Evolutionary conservation across 805 yeast genomes (phyloP), one percentile per base, ranked within the genome.

Genomic region (Zygotorulaspora danielsina): DNA sequence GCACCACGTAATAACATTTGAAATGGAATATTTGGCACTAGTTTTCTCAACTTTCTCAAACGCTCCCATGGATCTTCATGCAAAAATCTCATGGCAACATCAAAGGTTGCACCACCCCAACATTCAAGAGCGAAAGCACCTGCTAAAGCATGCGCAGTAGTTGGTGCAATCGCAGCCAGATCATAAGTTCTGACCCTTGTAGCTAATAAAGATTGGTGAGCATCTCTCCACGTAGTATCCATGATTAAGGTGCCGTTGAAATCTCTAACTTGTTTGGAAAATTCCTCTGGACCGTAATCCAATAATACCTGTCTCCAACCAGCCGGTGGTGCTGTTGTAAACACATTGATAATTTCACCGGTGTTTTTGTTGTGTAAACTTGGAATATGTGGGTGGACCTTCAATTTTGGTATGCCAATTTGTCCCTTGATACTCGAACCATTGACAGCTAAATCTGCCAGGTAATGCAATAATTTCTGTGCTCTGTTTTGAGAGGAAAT

Each of bases 41-140:
- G 75, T 57, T 75, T 75, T 67, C 98, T 79, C 66, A 93, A 72
- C 66, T 78, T 76, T 65, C 95, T 79, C 65, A 93, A 75, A 68
- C 99, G 80, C 44, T 77, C 95, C 99, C 99, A 93, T 51, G 99
- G 99, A 65, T 89, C 97, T 73, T 93, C 99, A 66, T 90, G 87
- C 58, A 93, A 74, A 76, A 93, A 93, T 68, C 99, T 80, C 97
- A 93, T 89, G 39, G 96, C 84, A 39, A 93, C 99, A 61, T 93
- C 99, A 57, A 93, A 93, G 26, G 99, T 93, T 39, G 99, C 99
- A 69, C 99, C 99, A 70, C 99, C 99, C 99, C 99, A 93, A 73
- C 98, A 93, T 70, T 93, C 99, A 39, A 93, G 72, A 13, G 99
- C 93, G 65, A 88, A 93, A 3, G 95, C 95, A 48, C 90, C 89